Evolutionary conservation across 31 red algal species (phyloP), one percentile per base, ranked within the genome.

Genomic region (Porphyra umbilicalis): DNA sequence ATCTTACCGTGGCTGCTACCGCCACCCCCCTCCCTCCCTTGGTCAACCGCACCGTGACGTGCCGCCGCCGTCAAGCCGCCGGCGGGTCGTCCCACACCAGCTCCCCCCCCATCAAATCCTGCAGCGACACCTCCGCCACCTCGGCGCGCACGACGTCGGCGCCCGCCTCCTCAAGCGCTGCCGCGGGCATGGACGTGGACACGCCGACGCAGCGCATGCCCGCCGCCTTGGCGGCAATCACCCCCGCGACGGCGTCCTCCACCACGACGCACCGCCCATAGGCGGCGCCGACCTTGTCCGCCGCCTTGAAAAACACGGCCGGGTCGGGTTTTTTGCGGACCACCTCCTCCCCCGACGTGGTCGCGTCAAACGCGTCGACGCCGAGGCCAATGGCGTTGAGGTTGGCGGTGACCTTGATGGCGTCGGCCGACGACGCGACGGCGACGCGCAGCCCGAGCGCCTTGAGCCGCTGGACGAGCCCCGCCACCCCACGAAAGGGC

Each of bases 311-410:
- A 37, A 93, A 98, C 46, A 98, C 92, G 67, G 95, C 96, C 32
- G 96, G 96, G 39, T 93, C 92, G 30, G 96, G 96, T 75, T 98
- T 98, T 79, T 98, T 98, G 35, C 80, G 75, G 78, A 9, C 83
- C n/a, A 98, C 88, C 35, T 83, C 83, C 34, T 98, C 96, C 37
- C 80, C 81, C 20, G 36, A 76, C 3, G 90, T 88, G 25, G 87
- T 88, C 34, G 80, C 83, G 82, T 89, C 88, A 79, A 86, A 87
- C 44, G 44, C 68, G 40, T 40, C 81, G 32, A 33, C 67, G 74
- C 32, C 38, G 20, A 97, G 78, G 33, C 87, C 90, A 80, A 97
- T 93, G 3, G 90, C 94, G 33, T 37, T 38, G 80, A 97, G 79
- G 79, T 97, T 97, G 77, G 82, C 90, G 34, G 90, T 81, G 77